Percentiles rank a stretch among this genome's conserved stretches.
phyloP scores from a whole-genome alignment of 805 yeast species.

The Candida multigemmis region DNA sequence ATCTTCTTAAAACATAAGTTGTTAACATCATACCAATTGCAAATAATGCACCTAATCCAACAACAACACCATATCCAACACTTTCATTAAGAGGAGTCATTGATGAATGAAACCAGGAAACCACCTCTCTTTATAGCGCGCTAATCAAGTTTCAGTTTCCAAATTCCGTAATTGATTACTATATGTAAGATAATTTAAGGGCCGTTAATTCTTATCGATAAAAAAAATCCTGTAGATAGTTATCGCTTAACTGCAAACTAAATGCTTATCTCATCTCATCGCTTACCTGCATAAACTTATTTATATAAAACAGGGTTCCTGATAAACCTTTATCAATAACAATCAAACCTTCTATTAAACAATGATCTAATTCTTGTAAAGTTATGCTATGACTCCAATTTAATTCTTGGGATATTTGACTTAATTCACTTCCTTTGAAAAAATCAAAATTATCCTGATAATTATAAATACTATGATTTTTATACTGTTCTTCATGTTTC shows the following conservation, averaged over 20 bases:
- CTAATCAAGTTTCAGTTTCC: background rate
- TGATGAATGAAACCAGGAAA: constrained; percentile 1
- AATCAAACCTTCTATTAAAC: constrained; percentile 47
- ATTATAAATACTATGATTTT: constrained; percentile 15
- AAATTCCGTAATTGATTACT: background rate
- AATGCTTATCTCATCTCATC: background rate
- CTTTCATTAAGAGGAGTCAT: constrained; percentile 50
- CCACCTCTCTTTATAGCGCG: constrained; percentile 1
- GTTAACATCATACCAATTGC: constrained; percentile 72
- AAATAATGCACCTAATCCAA: constrained; percentile 79
- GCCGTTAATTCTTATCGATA: constrained; percentile 1
- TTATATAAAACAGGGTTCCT: constrained; percentile 57
- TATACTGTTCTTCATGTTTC: constrained; percentile 12
- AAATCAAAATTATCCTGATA: constrained; percentile 8
- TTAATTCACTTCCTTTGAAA: constrained; percentile 25
- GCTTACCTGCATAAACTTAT: constrained; percentile 12
- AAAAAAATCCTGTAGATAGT: background rate
- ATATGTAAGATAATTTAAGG: constrained; percentile 1
- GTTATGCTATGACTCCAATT: constrained; percentile 64
- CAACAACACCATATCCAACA: constrained; percentile 81
- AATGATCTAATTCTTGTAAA: constrained; percentile 51
- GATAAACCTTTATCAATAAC: constrained; percentile 61
- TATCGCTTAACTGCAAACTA: background rate
- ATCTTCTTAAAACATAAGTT: constrained; percentile 62
- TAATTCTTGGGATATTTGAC: constrained; percentile 39